Conservation (phyloP, 352 stramenopile genomes). For the Phytophthora multivora region DNA sequence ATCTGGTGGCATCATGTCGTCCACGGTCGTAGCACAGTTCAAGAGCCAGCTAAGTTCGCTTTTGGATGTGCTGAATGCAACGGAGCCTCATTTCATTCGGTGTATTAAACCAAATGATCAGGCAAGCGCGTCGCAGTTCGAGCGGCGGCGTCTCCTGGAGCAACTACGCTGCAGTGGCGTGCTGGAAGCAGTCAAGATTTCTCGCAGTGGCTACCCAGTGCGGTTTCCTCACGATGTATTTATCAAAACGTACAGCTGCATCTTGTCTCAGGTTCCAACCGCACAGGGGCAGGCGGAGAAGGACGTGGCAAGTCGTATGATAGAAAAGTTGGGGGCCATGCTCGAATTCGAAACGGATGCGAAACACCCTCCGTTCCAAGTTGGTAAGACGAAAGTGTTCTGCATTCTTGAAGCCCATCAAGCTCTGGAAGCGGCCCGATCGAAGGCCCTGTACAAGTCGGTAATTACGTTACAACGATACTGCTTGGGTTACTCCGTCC, state of each 20-base stretch:
- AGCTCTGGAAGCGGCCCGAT: constrained; percentile 60
- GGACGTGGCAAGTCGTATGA: constrained; percentile 52
- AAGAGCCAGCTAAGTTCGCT: constrained; percentile 92
- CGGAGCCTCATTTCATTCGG: constrained; percentile 92
- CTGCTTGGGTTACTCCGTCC: constrained; percentile 63
- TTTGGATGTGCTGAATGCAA: constrained; percentile 94
- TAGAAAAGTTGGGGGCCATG: constrained; percentile 42
- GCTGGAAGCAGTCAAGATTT: constrained; percentile 90
- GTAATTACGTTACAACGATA: constrained; percentile 80
- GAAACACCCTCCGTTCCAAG: constrained; percentile 70
- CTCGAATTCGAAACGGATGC: constrained; percentile 44
- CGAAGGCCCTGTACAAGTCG: constrained; percentile 71
- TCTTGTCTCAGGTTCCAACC: constrained; percentile 53
- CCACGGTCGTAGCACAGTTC: constrained; percentile 92
- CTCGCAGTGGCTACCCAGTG: constrained; percentile 92
- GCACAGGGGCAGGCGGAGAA: constrained; percentile 51
- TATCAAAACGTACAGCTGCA: constrained; percentile 82
- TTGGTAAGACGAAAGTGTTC: constrained; percentile 87
- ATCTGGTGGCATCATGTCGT: constrained; percentile 79
- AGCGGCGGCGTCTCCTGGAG: constrained; percentile 72
- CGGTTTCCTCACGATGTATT: constrained; percentile 95
- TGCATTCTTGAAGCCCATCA: constrained; percentile 72
- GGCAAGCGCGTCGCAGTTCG: constrained; percentile 61
- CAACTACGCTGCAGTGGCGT: constrained; percentile 89
- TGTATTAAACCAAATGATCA: constrained; percentile 91